Evolutionary conservation across 768 basidiomycete genomes (phyloP).

Genomic region (Stropharia rugosoannulata): DNA sequence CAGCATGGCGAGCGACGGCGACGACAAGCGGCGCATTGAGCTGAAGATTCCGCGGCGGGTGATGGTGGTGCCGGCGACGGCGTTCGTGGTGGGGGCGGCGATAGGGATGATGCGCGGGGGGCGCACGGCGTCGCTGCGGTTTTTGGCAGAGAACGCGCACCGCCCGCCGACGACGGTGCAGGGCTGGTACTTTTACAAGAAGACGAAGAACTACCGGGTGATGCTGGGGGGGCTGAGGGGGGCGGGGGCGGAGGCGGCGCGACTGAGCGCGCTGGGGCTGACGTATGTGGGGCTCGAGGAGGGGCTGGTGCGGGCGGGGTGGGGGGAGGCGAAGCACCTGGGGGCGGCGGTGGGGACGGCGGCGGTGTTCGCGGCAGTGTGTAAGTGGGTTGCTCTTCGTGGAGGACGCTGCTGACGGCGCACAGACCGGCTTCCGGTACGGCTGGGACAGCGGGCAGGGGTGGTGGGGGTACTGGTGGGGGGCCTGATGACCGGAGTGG

Average conservation of each 20-base stretch:
- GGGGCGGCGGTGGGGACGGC: slow-evolving; percentile 69
- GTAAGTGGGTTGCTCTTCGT: slow-evolving; percentile 36
- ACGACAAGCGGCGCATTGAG: slow-evolving; percentile 20
- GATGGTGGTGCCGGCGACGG: slow-evolving; percentile 60
- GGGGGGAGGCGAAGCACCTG: slow-evolving; percentile 42
- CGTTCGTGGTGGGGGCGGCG: slow-evolving; percentile 57
- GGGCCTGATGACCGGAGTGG: slow-evolving; percentile 45
- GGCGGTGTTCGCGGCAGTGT: slow-evolving; percentile 51
- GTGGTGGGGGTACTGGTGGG: slow-evolving; percentile 62
- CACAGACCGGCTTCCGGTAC: slow-evolving; percentile 60
- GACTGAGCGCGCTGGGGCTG: slow-evolving; percentile 39
- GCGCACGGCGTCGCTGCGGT: slow-evolving; percentile 69
- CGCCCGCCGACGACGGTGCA: slow-evolving; percentile 79
- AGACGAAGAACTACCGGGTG: slow-evolving; percentile 91
- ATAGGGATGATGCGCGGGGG: slow-evolving; percentile 77
- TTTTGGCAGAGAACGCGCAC: slow-evolving; percentile 92
- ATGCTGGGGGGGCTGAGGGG: slow-evolving; percentile 70
- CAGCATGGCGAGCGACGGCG: not conserved
- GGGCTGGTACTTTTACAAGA: slow-evolving; percentile 96
- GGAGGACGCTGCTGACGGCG: not conserved
- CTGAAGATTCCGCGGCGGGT: slow-evolving; percentile 56
- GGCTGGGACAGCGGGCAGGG: slow-evolving; percentile 43
- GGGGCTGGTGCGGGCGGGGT: slow-evolving; percentile 34
- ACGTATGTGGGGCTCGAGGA: slow-evolving; percentile 47
- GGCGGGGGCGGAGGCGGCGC: slow-evolving; percentile 55